Base-by-base conservation (phyloP, 345 rosid species). In the Populus pruinosa region DNA sequence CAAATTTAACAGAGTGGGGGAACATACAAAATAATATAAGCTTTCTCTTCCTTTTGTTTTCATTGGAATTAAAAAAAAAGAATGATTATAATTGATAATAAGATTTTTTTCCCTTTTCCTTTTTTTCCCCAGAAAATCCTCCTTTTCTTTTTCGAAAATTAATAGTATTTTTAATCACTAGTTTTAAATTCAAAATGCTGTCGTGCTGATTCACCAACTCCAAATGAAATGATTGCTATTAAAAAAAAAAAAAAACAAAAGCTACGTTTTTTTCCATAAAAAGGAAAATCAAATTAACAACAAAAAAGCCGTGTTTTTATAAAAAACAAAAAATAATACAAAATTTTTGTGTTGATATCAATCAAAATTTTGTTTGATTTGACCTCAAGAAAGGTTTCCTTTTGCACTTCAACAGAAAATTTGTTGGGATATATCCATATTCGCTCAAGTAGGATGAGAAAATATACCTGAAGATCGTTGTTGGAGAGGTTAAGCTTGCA, bases 401-500 rank as follows among this genome's bases (percentile, higher is more conserved):
- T 59, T 59, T 10, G 29, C 4, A n/a, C 63, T n/a, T 25, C 63
- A 56, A n/a, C 23, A 9, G 1, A 56, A 0, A n/a, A 9, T n/a
- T n/a, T 9, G 9, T 9, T 9, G 44, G n/a, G 41, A 62, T 11
- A 29, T 0, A 62, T 20, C 23, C 13, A 25, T 6, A 1, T 1
- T 20, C 66, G 10, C 27, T 62, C 27, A 10, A 43, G 1, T 8
- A 53, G 23, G 23, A 35, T 67, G 70, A 20, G 5, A 17, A 38
- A 2, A 8, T 29, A 8, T 74, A 92, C 98, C 91, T 88, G 93
- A 76, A 94, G 91, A 85, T 94, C 93, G 80, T 93, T 94, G 76
- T 89, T 88, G 79, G 97, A 93, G 76, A 94, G 94, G 76, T 94
- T 90, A 6, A 94, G 87, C 74, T 89, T 90, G 82, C 86, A 88